Base-by-base conservation (phyloP, 1,284 basidiomycete genomes). In the Malassezia obtusa region DNA sequence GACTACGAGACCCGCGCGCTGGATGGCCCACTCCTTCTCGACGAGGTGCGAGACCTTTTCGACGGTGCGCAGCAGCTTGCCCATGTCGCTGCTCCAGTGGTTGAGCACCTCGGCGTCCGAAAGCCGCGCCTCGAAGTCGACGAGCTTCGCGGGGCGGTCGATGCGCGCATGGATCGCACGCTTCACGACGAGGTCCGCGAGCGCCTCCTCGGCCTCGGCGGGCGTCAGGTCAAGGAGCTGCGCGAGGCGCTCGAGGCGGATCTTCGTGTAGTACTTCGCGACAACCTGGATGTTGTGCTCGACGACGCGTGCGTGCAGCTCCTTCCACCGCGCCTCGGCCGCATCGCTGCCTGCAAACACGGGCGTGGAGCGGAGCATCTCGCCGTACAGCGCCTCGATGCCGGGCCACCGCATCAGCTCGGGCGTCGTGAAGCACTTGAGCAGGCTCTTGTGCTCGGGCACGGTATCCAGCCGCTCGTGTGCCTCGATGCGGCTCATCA, bases 331-430 rank as follows among this genome's bases (percentile, higher is more conserved):
- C 63, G 86, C 84, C 51, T 86, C 82, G 4, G 80, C 80, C 12
- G 70, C 67, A 31, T 59, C 26, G 65, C 60, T 65, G 14, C 58
- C 63, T 12, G 80, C 80, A 73, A 98, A 98, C 3, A 95, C 85
- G 4, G 83, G 80, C 0, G 88, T 89, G 66, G 81, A 80, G 45
- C 83, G 82, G 46, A 98, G 77, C 63, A 84, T 85, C 7, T 84
- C 81, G 25, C 89, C 91, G 73, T 96, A 98, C 15, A 96, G 79
- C 6, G 79, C 77, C 72, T 90, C 85, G 48, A 98, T 91, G n/a
- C 89, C 89, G 0, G 92, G 89, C 94, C 94, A 98, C 58, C 92
- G 80, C 88, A 96, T 95, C 39, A 99, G 79, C 71, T 98, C 94
- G 37, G 84, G 84, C 2, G 90, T 96, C 12, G 86, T 86, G 74